Base-by-base conservation (phyloP, 768 basidiomycete genomes). In the Trametes maxima region DNA sequence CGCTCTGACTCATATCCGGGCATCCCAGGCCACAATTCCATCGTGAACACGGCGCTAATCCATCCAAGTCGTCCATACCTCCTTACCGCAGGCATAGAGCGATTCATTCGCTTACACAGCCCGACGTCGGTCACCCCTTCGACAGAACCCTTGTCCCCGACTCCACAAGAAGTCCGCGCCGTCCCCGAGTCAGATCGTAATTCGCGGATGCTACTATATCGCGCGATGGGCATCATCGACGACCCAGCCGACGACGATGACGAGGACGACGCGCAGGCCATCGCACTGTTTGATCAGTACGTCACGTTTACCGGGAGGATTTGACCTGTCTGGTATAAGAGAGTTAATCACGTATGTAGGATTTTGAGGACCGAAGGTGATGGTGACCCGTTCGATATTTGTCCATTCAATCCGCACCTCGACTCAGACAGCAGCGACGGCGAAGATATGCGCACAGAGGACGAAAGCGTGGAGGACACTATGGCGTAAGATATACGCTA, bases 241-340 rank as follows among this genome's bases (percentile, higher is more conserved):
- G 73, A 72, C 16, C 58, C 28, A 33, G 28, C 70, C 24, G 65
- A 16, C 21, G 73, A 74, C 14, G 64, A 59, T 35, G 74, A 74
- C 14, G 72, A 71, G 12, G 75, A 78, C 22, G 86, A 89, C 64
- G 71, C 70, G 13, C 75, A 75, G 50, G 82, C 85, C 0, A 82
- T 91, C 56, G 78, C 78, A n/a, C 74, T 89, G 65, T 92, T 92
- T 70, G 90, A 92, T 69, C 80, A 85, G 90, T 91, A 64, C 69
- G 82, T 74, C 16, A n/a, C 42, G 25, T 55, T 50, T 55, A 53
- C n/a, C n/a, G n/a, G 49, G 55, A 54, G 5, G 21, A 14, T 5
- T 12, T 33, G 24, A 35, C 25, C 21, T 10, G 2, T 19, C 5
- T 12, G 14, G 40, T 40, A 22, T 44, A 19, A 43, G 36, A 36